These are phyloP conservation scores for Coemansia sp. DNA, from an alignment of 192 early-diverging fungal species.

Conservation along the genomic window DNA sequence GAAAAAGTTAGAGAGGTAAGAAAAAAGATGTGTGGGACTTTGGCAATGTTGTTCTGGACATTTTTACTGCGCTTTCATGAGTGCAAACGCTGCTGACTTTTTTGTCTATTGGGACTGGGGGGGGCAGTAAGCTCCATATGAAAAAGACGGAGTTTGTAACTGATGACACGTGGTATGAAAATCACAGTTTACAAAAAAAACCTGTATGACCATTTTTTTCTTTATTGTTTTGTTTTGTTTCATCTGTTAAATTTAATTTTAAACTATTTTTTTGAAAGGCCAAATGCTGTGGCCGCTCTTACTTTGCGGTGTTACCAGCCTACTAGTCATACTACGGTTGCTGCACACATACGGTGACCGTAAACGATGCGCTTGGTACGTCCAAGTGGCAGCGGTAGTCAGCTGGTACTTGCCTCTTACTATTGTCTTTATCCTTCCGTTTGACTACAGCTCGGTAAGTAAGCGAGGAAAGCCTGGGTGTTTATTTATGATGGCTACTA, in stretches of 20 bases:
- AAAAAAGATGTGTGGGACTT: too few relatives aligned
- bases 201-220: not conserved
- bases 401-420: constrained; percentile 92
- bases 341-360: constrained; percentile 80
- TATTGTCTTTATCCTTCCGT: constrained; percentile 83
- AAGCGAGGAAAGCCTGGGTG: not conserved
- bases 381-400: constrained; percentile 65
- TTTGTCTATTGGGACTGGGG: too few relatives aligned
- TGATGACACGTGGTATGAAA: too few relatives aligned
- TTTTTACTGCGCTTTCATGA: not conserved
- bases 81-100: not conserved
- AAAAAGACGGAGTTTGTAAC: too few relatives aligned
- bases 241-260: not conserved
- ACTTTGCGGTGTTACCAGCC: constrained; percentile 52
- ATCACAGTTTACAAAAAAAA: too few relatives aligned
- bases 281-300: constrained; percentile 52
- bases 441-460: constrained; percentile 76
- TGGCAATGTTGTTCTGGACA: too few relatives aligned
- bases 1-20: too few relatives aligned
- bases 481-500: not conserved
- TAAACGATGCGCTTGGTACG: constrained; percentile 78
- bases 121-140: too few relatives aligned
- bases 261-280: not conserved
- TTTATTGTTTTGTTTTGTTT: not conserved
- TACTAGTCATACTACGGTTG: constrained; percentile 56